Percentiles rank a stretch among this genome's conserved stretches.
These are phyloP conservation scores for Purpureocillium lavendulum DNA, from an alignment of 2,329 filamentous ascomycete species.

Conservation along the genomic window DNA sequence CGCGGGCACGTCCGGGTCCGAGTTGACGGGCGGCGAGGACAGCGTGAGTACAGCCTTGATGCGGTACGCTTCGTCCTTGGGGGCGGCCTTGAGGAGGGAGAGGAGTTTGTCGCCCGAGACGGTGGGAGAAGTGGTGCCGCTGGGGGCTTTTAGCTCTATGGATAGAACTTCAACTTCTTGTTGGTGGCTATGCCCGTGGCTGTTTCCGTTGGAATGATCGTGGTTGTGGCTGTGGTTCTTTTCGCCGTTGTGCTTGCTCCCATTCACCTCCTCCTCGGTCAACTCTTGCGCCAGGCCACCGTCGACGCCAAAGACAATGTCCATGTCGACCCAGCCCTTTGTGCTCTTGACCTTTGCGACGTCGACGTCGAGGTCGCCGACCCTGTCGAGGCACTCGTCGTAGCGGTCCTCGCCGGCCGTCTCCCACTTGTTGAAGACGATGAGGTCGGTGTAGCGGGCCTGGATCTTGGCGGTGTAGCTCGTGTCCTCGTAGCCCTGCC, in stretches of 20 bases:
- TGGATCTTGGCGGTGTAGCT: slow-evolving; percentile 84
- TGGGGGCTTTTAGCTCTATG: slow-evolving; percentile 51
- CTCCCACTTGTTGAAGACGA: slow-evolving; percentile 95
- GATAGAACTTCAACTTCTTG: slow-evolving; percentile 90
- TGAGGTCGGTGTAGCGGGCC: slow-evolving; percentile 80
- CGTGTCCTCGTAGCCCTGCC: slow-evolving; percentile 86
- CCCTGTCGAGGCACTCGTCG: slow-evolving; percentile 68
- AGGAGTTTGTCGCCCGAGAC: slow-evolving; percentile 56
- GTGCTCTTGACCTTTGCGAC: slow-evolving; percentile 79
- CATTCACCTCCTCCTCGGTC: slow-evolving; percentile 29
- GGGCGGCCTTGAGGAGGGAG: slow-evolving; percentile 59
- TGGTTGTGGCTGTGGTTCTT: slow-evolving; percentile 22
- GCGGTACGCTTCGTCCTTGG: slow-evolving; percentile 90
- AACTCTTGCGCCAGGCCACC: slow-evolving; percentile 59
- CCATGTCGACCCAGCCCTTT: slow-evolving; percentile 68
- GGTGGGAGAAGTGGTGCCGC: slow-evolving; percentile 25
- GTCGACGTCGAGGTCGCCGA: slow-evolving; percentile 75
- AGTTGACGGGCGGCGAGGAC: slow-evolving; percentile 36
- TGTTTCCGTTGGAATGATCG: slow-evolving; percentile 22
- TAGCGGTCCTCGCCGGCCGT: slow-evolving; percentile 61
- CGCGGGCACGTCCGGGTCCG: slow-evolving; percentile 37
- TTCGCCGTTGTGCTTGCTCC: slow-evolving; percentile 13
- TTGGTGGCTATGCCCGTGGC: slow-evolving; percentile 48
- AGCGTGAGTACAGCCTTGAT: slow-evolving; percentile 68
- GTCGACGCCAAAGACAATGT: slow-evolving; percentile 81